Base-by-base conservation (phyloP, 2,329 filamentous ascomycete genomes). In the Orbilia brochopaga region DNA sequence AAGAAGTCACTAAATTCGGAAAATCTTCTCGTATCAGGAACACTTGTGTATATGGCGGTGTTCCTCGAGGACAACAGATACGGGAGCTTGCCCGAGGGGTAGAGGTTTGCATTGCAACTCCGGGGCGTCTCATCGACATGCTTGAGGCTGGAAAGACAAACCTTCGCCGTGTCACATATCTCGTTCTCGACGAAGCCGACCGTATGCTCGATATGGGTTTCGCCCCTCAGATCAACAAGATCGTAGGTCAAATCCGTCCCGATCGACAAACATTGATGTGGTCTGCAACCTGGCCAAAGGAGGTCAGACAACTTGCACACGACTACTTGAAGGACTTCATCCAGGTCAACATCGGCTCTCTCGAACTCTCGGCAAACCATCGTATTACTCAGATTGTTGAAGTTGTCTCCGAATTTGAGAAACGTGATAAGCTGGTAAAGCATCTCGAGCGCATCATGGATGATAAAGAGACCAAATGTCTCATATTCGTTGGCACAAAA, bases 131-230 rank as follows among this genome's bases (percentile, higher is more conserved):
- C 84, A 97, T 99, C 77, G 94, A 99, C 82, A 85, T 99, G 17
- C 83, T 99, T 32, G 91, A 92, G 44, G 92, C 92, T 57, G 99
- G 97, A 78, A 89, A 90, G 75, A 96, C 93, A 11, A 97, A 95
- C 77, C 83, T 99, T 64, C 87, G 86, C 75, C 86, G 94, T 74
- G 91, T 96, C 11, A 94, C 91, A 0, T 99, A 97, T 79, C 87
- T 97, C 23, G 94, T 99, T 10, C 85, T 99, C 42, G 94, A 99
- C 78, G 94, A 99, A 81, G 94, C 94, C 53, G 94, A 99, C 80
- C 89, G 94, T 73, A 97, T 99, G 94, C 97, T 97, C 78, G 94
- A 99, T 79, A 97, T 99, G 94, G 94, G 94, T 13, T 99, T 99
- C 78, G 93, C 76, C 19, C 93, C 94, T 1, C 94, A 99, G 79